Evolutionary conservation across 2,329 filamentous ascomycete species (phyloP).

Genomic region (Xylaria sp.): DNA sequence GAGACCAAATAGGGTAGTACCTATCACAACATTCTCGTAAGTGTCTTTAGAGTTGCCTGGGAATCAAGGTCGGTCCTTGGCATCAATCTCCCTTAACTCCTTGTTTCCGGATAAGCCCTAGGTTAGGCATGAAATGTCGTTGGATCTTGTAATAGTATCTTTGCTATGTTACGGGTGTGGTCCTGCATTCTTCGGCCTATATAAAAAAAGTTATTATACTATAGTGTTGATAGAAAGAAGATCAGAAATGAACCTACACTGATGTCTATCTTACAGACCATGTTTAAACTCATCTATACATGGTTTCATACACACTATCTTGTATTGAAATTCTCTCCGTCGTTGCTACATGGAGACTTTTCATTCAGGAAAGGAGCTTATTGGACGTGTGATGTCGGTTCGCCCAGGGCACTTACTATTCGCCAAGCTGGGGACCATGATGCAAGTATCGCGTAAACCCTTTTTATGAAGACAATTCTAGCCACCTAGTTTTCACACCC

Average conservation of each 20-base stretch:
- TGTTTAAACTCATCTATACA: neutral
- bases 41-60: neutral
- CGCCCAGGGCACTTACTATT: neutral
- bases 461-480: neutral
- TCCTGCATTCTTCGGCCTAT: neutral
- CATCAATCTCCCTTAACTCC: neutral
- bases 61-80: neutral
- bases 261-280: neutral
- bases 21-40: neutral
- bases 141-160: neutral
- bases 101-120: neutral
- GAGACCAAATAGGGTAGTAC: neutral
- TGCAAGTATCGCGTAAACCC: neutral
- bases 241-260: neutral
- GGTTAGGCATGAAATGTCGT: neutral
- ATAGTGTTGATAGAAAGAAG: neutral
- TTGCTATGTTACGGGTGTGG: neutral
- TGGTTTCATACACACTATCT: neutral
- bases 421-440: neutral
- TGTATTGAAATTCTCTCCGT: neutral
- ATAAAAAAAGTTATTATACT: constrained; percentile 3
- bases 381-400: neutral
- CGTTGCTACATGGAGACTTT: neutral
- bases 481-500: neutral
- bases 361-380: constrained; percentile 2